Evolutionary conservation across 768 basidiomycete species (phyloP).

Genomic region (Kwoniella pini): DNA sequence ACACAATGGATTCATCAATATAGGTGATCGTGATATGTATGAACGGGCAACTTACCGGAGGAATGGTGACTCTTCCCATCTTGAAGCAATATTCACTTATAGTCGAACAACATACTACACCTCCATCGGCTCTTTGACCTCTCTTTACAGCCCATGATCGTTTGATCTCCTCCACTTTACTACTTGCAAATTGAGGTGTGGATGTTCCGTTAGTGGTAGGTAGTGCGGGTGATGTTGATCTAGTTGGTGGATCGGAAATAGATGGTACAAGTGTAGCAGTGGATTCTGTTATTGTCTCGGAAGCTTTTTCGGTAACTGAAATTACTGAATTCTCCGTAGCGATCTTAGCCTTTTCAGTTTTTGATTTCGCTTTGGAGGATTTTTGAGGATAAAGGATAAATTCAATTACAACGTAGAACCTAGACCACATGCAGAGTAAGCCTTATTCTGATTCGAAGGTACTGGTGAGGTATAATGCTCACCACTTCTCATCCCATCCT

Average conservation of each 20-base stretch:
- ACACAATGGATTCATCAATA: neutral
- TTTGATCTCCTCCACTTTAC: conserved; percentile 28
- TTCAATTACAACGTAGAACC: conserved; percentile 52
- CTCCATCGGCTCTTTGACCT: conserved; percentile 38
- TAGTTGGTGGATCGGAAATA: conserved; percentile 17
- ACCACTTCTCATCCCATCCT: conserved; percentile 56
- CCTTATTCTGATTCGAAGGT: too few species aligned
- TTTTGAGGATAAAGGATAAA: conserved; percentile 53
- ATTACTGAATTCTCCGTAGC: neutral
- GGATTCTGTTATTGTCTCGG: neutral
- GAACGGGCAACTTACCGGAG: conserved; percentile 39
- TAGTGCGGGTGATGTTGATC: conserved; percentile 12
- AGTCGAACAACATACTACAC: conserved; percentile 41
- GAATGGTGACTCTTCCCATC: conserved; percentile 46
- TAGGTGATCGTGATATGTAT: neutral
- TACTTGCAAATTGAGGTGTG: conserved; percentile 16
- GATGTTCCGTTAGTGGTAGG: conserved; percentile 17
- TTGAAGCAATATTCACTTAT: conserved; percentile 48
- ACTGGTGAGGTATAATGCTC: too few species aligned
- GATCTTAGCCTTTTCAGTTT: neutral
- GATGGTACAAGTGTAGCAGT: conserved; percentile 12
- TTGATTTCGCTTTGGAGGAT: conserved; percentile 8
- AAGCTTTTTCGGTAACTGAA: neutral
- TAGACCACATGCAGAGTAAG: too few species aligned
- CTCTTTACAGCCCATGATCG: conserved; percentile 17